Base-by-base conservation (phyloP, 495 filamentous ascomycete species). In the Trichoderma erinaceum region DNA sequence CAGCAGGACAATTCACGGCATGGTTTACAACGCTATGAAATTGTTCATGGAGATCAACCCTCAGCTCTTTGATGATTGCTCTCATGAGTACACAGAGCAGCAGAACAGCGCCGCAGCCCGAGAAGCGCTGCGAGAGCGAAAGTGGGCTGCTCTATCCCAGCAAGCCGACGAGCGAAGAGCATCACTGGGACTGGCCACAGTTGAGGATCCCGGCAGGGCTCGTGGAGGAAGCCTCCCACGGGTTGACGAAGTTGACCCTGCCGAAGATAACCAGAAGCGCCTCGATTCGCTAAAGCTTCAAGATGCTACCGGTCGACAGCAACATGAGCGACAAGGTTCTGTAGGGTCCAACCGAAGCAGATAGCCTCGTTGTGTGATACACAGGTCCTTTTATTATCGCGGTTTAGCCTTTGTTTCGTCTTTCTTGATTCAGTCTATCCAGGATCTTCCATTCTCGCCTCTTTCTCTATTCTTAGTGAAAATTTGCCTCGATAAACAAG, bases 21-120 rank as follows among this genome's bases (percentile, higher is more conserved):
- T 99, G 96, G 95, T 99, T 21, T 99, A 98, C 76, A 99, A 98
- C 74, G 95, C 95, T 63, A 99, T 99, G 95, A 99, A 99, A 75
- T 88, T 99, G 58, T 99, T 99, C 79, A 99, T 99, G 95, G 95
- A 99, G 78, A 97, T 99, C 73, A 98, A 99, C 73, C 95, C 95
- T 18, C 92, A 96, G 73, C 88, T 99, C 29, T 99, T 99, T 75
- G 95, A 99, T 71, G 95, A 98, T 73, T 99, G 95, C 79, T 97
- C 94, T 8, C 92, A 96, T 73, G 92, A 97, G 69, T 99, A 98
- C 75, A 94, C 92, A n/a, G 95, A 98, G 75, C 88, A 93, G 70
- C 94, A 98, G 78, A 95, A 93, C 76, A 92, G 85, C 70, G 91
- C 92, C 16, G 88, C 92, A 1, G 83, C 93, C 48, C 85, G 92